Evolutionary conservation across 2,329 filamentous ascomycete genomes (phyloP).

Genomic region (Colletotrichum camelliae): DNA sequence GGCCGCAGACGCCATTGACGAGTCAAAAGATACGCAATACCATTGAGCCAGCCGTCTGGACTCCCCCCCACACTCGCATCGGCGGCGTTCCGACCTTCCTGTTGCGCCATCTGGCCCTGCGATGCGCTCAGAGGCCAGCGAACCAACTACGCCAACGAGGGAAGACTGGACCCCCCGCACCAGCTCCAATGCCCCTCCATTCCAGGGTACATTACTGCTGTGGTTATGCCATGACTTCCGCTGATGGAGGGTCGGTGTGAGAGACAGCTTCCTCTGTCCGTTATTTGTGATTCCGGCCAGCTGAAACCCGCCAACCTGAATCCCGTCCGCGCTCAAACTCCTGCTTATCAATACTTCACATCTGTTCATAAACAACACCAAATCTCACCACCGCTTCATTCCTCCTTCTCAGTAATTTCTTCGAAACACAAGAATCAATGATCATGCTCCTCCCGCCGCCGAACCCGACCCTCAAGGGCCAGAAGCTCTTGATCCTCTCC

Average conservation of each 20-base stretch:
- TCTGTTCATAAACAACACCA: not conserved
- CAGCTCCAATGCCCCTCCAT: not conserved
- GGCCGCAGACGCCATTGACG: not conserved
- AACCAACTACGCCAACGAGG: not conserved
- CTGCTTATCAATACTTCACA: not conserved
- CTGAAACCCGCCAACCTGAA: not conserved
- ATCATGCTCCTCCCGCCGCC: constrained; percentile 19
- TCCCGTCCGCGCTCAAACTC: not conserved
- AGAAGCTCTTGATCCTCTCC: constrained; percentile 51
- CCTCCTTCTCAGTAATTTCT: not conserved
- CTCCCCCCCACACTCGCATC: not conserved
- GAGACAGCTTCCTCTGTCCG: not conserved
- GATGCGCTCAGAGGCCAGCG: constrained; percentile 14
- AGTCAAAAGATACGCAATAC: not conserved
- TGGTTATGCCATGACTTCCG: not conserved
- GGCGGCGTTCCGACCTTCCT: constrained; percentile 14
- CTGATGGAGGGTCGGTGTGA: not conserved
- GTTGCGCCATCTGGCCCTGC: constrained; percentile 16
- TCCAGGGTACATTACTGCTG: not conserved
- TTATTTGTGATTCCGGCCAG: not conserved
- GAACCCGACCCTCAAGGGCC: constrained; percentile 35
- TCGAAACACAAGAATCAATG: not conserved
- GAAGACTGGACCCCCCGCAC: not conserved
- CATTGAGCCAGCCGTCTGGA: not conserved
- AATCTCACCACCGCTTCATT: not conserved